Conservation (phyloP, 2,329 filamentous ascomycete genomes). For the Torrubiellomyces zombiae region DNA sequence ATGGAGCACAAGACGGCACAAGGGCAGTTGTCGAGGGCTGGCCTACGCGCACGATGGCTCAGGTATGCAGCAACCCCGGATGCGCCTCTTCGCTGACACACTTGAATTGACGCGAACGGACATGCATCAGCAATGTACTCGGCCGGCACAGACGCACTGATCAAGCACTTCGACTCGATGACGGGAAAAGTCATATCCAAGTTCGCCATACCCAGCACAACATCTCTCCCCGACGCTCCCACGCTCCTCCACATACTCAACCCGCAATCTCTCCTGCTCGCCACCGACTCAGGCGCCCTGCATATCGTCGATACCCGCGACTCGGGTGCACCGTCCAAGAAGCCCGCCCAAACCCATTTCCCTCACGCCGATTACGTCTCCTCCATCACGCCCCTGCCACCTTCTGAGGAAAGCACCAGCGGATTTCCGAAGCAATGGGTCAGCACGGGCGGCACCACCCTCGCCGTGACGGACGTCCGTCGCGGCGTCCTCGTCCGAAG, state of each 20-base stretch:
- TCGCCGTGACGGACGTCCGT: conserved; percentile 78
- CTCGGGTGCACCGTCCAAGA: conserved; percentile 34
- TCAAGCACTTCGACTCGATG: conserved; percentile 39
- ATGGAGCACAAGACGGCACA: conserved; percentile 82
- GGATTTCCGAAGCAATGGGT: conserved; percentile 92
- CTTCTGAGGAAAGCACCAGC: conserved; percentile 64
- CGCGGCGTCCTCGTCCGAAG: conserved; percentile 74
- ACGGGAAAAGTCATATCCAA: conserved; percentile 64
- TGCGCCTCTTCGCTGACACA: conserved; percentile 6
- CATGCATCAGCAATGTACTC: conserved; percentile 37
- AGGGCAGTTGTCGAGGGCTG: conserved; percentile 78
- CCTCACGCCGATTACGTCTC: conserved; percentile 91
- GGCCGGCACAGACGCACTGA: conserved; percentile 40
- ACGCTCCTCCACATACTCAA: conserved; percentile 70
- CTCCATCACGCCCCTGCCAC: conserved; percentile 67
- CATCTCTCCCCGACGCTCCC: conserved; percentile 48
- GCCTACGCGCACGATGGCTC: conserved; percentile 65
- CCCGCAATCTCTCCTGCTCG: conserved; percentile 74
- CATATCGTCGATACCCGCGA: conserved; percentile 76
- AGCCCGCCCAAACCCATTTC: conserved; percentile 62
- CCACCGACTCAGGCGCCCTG: conserved; percentile 76
- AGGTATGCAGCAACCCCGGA: conserved; percentile 35
- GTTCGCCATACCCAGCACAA: conserved; percentile 50
- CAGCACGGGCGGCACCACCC: conserved; percentile 77
- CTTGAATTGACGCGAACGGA: background rate